Evolutionary conservation across 1,139 yeast species (phyloP), one percentile per base, ranked within the genome.

Genomic region (Yamadazyma kanchanaburiensis): DNA sequence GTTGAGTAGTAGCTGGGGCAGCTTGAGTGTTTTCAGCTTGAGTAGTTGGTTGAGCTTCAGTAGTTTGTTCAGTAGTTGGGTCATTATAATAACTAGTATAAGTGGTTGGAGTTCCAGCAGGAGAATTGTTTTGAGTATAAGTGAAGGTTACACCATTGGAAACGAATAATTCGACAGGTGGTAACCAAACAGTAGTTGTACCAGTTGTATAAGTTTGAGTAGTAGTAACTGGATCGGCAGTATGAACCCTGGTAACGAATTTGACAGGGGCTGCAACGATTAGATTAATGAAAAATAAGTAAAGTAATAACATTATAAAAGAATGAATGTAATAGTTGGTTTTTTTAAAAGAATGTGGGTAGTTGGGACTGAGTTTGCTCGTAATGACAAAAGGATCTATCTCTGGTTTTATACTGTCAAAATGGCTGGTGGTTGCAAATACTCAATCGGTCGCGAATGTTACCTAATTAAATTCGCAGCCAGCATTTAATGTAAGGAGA

Each of bases 121-220:
- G 59, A 19, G 50, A 49, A 15, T 54, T 55, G 19, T 70, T 55
- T 37, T 72, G 55, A 26, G 86, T 79, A 40, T 63, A 62, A 6
- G 88, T 80, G 42, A 68, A 76, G 22, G 84, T 76, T 21, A 62
- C 74, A 36, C 76, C 83, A 48, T 76, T 73, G 24, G 82, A 74
- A 32, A 81, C 68, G 27, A 79, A 63, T 24, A 78, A 62, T 49
- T 80, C 76, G 19, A 81, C 87, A n/a, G 86, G 77, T 30, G 88
- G 86, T 34, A 81, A 74, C 37, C 71, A 64, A 17, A 74, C 61
- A 7, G 83, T 70, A 25, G 78, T 69, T 5, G 83, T 77, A 6
- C 80, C 74, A 2, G 84, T 78, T 14, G 77, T 66, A 40, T 64
- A 64, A 14, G 76, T 70, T 33, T 69, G 60, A 1, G 78, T 71